Evolutionary conservation across 2,329 filamentous ascomycete species (phyloP).

Genomic region (Beauveria australis): DNA sequence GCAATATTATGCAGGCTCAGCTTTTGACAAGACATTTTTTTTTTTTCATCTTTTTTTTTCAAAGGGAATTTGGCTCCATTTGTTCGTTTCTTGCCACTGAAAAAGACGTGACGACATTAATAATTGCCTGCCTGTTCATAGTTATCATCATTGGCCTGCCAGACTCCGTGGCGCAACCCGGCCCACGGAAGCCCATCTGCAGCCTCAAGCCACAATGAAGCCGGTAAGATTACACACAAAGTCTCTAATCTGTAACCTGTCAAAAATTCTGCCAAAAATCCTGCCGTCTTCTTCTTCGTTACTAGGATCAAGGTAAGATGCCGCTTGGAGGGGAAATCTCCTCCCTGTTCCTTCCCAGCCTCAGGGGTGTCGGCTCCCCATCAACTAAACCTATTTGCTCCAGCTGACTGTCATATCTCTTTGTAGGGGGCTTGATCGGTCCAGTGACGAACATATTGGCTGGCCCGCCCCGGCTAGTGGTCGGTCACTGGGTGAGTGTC

Average conservation of each 20-base stretch:
- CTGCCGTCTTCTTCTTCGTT: background rate
- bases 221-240: too few relatives aligned
- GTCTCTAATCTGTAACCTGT: background rate
- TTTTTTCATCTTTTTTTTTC: too few relatives aligned
- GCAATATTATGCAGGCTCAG: background rate
- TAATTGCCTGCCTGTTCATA: background rate
- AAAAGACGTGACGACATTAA: background rate
- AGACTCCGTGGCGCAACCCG: background rate
- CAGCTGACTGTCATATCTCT: background rate
- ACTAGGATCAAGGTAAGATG: background rate
- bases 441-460: background rate
- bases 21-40: too few relatives aligned
- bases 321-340: background rate
- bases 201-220: background rate
- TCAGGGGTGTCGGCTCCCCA: background rate
- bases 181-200: background rate
- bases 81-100: background rate
- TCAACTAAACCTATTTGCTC: background rate
- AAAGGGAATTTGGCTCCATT: too few relatives aligned
- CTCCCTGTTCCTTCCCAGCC: background rate
- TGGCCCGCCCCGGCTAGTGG: background rate
- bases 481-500: background rate
- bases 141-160: background rate
- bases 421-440: conserved; percentile 4
- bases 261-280: too few relatives aligned